Evolutionary conservation across 2,329 filamentous ascomycete species (phyloP).

Genomic region (Botrytis aclada): DNA sequence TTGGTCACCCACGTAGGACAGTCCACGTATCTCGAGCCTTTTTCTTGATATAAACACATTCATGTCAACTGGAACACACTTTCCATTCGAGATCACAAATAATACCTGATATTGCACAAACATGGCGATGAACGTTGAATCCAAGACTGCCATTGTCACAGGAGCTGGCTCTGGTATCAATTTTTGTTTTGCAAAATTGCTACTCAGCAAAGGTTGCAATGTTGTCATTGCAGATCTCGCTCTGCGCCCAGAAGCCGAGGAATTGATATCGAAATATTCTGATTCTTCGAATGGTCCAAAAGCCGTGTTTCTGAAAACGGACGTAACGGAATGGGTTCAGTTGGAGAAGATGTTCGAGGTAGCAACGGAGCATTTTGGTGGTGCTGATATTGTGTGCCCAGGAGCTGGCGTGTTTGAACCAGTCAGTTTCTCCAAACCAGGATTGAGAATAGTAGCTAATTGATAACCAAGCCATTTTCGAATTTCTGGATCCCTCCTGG

Average conservation of each 20-base stretch:
- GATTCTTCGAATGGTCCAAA: constrained; percentile 24
- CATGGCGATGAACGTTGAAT: constrained; percentile 40
- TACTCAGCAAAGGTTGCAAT: constrained; percentile 44
- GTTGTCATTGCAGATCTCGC: constrained; percentile 46
- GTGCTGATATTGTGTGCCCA: constrained; percentile 42
- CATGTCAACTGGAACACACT: neutral
- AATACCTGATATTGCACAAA: neutral
- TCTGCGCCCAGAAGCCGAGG: constrained; percentile 44
- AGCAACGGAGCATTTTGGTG: constrained; percentile 39
- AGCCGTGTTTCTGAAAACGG: constrained; percentile 44
- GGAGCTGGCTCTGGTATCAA: constrained; percentile 54
- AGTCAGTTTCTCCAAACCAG: constrained; percentile 30
- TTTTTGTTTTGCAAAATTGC: constrained; percentile 44
- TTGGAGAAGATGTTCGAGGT: constrained; percentile 38
- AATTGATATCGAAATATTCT: constrained; percentile 31
- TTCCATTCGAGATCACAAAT: neutral
- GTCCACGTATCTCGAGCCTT: neutral
- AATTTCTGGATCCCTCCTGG: constrained; percentile 51
- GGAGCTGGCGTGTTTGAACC: constrained; percentile 48
- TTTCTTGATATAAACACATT: neutral
- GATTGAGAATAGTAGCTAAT: neutral
- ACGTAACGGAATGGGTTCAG: constrained; percentile 44
- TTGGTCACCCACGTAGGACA: neutral
- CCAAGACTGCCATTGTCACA: constrained; percentile 52
- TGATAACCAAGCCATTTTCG: constrained; percentile 41